These are phyloP conservation scores for Mollisia scopiformis DNA, from an alignment of 2,329 filamentous ascomycete genomes.

Conservation along the genomic window DNA sequence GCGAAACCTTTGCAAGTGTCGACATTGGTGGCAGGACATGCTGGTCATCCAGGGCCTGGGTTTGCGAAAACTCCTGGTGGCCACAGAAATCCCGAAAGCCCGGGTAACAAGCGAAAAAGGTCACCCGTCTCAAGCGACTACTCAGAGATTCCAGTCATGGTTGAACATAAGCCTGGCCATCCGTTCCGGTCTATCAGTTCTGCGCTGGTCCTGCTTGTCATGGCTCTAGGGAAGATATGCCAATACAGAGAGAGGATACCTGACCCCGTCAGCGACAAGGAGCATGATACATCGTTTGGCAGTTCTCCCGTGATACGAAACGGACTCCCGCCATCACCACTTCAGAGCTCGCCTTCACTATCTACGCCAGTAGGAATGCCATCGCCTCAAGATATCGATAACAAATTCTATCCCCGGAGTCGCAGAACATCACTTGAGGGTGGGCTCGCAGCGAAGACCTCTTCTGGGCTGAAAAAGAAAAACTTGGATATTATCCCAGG, in stretches of 20 bases:
- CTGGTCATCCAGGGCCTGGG: constrained; percentile 10
- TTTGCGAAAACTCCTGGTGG: constrained; percentile 25
- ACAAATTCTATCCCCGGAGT: constrained; percentile 39
- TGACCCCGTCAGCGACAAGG: constrained; percentile 53
- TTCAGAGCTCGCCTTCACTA: constrained; percentile 56
- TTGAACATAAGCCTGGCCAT: constrained; percentile 46
- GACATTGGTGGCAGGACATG: constrained; percentile 20
- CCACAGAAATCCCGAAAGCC: constrained; percentile 35
- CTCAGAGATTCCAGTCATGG: constrained; percentile 24
- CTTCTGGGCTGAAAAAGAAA: constrained; percentile 36
- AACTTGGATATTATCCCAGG: constrained; percentile 90
- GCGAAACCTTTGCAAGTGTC: constrained; percentile 30
- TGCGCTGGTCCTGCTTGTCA: constrained; percentile 78
- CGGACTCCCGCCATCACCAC: constrained; percentile 54
- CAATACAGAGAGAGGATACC: constrained; percentile 55
- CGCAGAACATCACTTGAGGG: constrained; percentile 55
- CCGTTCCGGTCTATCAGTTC: constrained; percentile 74
- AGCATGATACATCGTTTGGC: constrained; percentile 19
- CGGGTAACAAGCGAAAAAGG: constrained; percentile 36
- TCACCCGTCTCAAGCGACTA: constrained; percentile 29
- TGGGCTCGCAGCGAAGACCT: constrained; percentile 26
- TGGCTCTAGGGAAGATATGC: constrained; percentile 88
- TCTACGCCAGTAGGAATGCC: constrained; percentile 47
- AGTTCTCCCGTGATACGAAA: constrained; percentile 45
- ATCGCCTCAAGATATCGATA: constrained; percentile 55